These are phyloP conservation scores for Fusarium sp. DNA, from an alignment of 2,329 filamentous ascomycete species.

Conservation along the genomic window DNA sequence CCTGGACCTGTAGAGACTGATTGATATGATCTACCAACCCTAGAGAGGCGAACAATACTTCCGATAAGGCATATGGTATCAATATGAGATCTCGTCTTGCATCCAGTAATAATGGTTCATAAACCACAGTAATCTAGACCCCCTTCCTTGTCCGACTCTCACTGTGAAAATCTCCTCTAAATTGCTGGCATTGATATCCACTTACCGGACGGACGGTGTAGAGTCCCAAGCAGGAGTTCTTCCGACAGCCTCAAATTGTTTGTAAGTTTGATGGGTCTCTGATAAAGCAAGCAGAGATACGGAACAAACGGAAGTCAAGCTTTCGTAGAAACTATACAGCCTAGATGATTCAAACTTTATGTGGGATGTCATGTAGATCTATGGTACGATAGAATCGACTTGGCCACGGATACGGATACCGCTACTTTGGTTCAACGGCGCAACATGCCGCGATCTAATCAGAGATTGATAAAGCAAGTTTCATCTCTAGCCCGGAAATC, in stretches of 20 bases:
- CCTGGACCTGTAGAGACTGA: neutral
- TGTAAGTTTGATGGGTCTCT: neutral
- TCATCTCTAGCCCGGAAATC: slow-evolving; percentile 16
- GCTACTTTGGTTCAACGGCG: neutral
- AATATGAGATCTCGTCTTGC: neutral
- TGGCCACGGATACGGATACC: neutral
- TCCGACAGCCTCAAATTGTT: neutral
- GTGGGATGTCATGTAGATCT: neutral
- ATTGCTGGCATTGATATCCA: neutral
- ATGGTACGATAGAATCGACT: neutral
- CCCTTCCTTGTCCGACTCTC: neutral
- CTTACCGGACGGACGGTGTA: neutral
- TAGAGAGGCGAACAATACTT: neutral
- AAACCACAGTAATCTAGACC: neutral
- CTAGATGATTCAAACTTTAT: neutral
- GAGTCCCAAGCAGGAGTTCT: neutral
- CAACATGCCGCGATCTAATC: slow-evolving; percentile 1
- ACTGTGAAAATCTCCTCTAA: neutral
- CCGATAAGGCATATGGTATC: neutral
- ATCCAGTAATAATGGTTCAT: neutral
- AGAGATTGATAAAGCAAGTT: slow-evolving; percentile 26
- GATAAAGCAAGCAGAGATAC: neutral
- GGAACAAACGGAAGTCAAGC: neutral
- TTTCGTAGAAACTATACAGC: neutral
- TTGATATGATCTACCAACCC: neutral